Conservation (phyloP, 2,329 filamentous ascomycete species). For the Colletotrichum eleusines region DNA sequence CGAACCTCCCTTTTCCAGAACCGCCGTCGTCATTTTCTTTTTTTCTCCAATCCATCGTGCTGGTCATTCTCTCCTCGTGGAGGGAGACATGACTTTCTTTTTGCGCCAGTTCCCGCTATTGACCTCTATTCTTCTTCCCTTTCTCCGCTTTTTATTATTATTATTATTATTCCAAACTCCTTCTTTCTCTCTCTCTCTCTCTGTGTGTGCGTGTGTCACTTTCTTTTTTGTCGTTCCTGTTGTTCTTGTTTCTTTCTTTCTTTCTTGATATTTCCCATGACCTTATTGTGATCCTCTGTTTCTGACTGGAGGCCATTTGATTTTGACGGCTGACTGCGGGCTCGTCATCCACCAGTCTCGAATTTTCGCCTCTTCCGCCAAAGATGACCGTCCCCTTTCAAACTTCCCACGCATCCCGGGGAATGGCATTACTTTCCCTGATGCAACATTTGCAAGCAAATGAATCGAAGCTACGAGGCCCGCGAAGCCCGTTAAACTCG, state of each 20-base stretch:
- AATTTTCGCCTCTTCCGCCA: not conserved
- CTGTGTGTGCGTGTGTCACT: not conserved
- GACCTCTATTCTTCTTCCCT: not conserved
- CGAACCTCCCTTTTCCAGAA: slow-evolving; percentile 16
- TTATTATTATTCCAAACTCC: too few relatives aligned
- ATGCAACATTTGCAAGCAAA: not conserved
- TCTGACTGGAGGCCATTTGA: not conserved
- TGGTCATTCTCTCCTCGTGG: slow-evolving; percentile 1
- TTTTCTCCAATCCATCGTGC: not conserved
- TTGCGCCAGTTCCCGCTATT: not conserved
- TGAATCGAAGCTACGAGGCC: not conserved
- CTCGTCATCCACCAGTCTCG: not conserved
- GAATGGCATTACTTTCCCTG: not conserved
- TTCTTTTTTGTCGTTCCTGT: not conserved
- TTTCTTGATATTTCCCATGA: slow-evolving; percentile 8
- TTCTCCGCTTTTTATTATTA: too few relatives aligned
- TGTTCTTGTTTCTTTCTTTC: slow-evolving; percentile 2
- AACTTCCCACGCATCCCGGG: not conserved
- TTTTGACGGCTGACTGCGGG: not conserved
- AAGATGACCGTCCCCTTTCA: not conserved
- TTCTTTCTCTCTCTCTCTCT: not conserved
- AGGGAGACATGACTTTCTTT: slow-evolving; percentile 1
- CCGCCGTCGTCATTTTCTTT: slow-evolving; percentile 8
- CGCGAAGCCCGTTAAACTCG: not conserved
- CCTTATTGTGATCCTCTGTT: slow-evolving; percentile 3